These are phyloP conservation scores for Pelargonium cotyledonis DNA, from an alignment of 441 rosid genomes.

Conservation along the genomic window DNA sequence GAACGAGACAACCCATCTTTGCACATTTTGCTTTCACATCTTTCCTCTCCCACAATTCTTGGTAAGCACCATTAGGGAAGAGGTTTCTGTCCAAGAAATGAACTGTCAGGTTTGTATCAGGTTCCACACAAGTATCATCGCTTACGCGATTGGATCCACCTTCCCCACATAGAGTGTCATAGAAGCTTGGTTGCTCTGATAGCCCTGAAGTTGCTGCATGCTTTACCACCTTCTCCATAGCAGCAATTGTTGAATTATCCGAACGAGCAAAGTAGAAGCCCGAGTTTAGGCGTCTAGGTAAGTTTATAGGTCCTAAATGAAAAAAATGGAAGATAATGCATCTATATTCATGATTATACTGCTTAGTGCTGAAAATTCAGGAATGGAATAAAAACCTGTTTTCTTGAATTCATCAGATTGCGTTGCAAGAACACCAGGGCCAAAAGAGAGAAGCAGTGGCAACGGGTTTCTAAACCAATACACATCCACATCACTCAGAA, in stretches of 20 bases:
- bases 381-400: slow-evolving; percentile 43
- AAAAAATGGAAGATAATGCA: slow-evolving; percentile 6
- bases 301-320: slow-evolving; percentile 64
- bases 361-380: not conserved
- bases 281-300: slow-evolving; percentile 86
- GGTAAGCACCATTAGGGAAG: slow-evolving; percentile 86
- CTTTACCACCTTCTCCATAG: slow-evolving; percentile 78
- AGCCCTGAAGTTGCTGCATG: slow-evolving; percentile 71
- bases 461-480: slow-evolving; percentile 82
- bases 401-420: slow-evolving; percentile 82
- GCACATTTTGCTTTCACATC: slow-evolving; percentile 55
- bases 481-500: slow-evolving; percentile 80
- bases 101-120: slow-evolving; percentile 59
- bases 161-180: slow-evolving; percentile 81
- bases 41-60: slow-evolving; percentile 56
- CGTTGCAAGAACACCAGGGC: slow-evolving; percentile 67
- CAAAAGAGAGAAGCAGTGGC: slow-evolving; percentile 59
- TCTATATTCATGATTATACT: not conserved
- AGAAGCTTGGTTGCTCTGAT: slow-evolving; percentile 95
- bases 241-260: slow-evolving; percentile 55
- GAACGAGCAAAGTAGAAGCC: slow-evolving; percentile 81
- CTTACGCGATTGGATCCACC: slow-evolving; percentile 63
- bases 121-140: slow-evolving; percentile 56
- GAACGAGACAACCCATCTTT: slow-evolving; percentile 52
- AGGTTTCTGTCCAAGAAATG: slow-evolving; percentile 75